A percentile compares a stretch with the other conserved stretches of the same genome.
These are phyloP conservation scores for Rosa chinensis DNA, from an alignment of 306 rosid species.

Conservation along the genomic window DNA sequence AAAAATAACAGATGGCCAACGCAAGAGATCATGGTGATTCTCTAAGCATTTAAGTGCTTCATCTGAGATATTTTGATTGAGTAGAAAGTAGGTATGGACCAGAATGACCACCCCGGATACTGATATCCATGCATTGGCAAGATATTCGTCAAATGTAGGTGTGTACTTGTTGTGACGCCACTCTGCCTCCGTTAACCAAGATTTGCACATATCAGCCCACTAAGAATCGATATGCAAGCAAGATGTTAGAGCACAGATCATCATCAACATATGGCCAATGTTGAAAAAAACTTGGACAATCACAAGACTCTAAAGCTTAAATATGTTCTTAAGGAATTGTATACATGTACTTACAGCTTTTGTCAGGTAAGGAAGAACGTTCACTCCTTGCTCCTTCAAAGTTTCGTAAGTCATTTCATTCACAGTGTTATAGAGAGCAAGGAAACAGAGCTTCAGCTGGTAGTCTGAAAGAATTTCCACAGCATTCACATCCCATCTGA, in stretches of 20 bases:
- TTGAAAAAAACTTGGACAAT: neutral
- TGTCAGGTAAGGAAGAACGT: constrained; percentile 45
- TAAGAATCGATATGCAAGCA: neutral
- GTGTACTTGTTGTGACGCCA: constrained; percentile 37
- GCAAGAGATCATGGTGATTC: constrained; percentile 30
- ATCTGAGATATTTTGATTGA: constrained; percentile 33
- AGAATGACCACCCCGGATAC: constrained; percentile 37
- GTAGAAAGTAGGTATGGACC: constrained; percentile 39
- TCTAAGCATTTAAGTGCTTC: constrained; percentile 34
- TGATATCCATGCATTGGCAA: constrained; percentile 51
- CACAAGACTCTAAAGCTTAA: neutral
- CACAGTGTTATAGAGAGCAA: constrained; percentile 61
- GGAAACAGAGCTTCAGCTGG: constrained; percentile 51
- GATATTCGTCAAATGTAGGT: constrained; percentile 43
- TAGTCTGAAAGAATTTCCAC: constrained; percentile 40
- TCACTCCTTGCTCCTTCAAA: constrained; percentile 35
- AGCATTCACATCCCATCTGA: constrained; percentile 59
- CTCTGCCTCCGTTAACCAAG: constrained; percentile 52
- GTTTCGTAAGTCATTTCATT: constrained; percentile 51
- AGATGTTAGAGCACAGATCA: neutral
- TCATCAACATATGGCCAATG: neutral
- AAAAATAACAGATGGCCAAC: constrained; percentile 43
- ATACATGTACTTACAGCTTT: constrained; percentile 34
- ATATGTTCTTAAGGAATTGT: neutral
- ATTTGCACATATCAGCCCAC: constrained; percentile 62